A percentile compares a stretch with the other conserved stretches of the same genome.
These are phyloP conservation scores for Royoungia palumana DNA, from an alignment of 768 basidiomycete species.

Conservation along the genomic window DNA sequence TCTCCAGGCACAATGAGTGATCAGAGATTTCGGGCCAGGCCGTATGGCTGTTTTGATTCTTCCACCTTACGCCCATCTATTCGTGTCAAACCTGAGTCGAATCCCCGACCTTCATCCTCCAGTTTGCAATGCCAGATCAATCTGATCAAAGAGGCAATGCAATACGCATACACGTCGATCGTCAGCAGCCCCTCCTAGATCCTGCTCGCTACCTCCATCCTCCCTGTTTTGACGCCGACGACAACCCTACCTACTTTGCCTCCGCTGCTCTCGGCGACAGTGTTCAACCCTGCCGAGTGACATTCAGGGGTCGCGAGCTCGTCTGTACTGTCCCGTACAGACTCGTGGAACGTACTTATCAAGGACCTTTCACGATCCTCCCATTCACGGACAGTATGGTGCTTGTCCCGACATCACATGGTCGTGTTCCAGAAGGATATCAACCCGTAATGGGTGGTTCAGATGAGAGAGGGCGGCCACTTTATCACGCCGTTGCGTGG, in stretches of 20 bases:
- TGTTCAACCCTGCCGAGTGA: constrained; percentile 8
- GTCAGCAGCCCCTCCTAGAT: neutral
- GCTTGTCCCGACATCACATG: neutral
- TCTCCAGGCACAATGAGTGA: too few species aligned
- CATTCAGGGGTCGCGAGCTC: neutral
- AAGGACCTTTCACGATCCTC: constrained; percentile 4
- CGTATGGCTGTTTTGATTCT: too few species aligned
- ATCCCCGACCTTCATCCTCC: too few species aligned
- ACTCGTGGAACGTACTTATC: neutral
- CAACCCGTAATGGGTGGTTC: constrained; percentile 1
- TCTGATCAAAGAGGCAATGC: neutral
- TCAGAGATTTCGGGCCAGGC: too few species aligned
- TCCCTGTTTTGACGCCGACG: constrained; percentile 4
- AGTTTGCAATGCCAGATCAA: neutral
- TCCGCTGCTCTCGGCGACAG: neutral
- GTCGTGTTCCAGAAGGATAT: too few species aligned
- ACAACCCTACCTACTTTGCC: constrained; percentile 2
- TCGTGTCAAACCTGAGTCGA: too few species aligned
- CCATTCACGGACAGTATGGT: constrained; percentile 6
- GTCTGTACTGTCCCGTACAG: neutral
- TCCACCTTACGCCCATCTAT: too few species aligned
- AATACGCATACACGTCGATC: constrained; percentile 5
- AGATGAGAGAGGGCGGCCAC: neutral
- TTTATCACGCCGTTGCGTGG: constrained; percentile 1
- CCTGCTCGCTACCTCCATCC: constrained; percentile 4